Evolutionary conservation across 2,329 filamentous ascomycete genomes (phyloP).

Genomic region (Aspergillus fumigatiaffinis): DNA sequence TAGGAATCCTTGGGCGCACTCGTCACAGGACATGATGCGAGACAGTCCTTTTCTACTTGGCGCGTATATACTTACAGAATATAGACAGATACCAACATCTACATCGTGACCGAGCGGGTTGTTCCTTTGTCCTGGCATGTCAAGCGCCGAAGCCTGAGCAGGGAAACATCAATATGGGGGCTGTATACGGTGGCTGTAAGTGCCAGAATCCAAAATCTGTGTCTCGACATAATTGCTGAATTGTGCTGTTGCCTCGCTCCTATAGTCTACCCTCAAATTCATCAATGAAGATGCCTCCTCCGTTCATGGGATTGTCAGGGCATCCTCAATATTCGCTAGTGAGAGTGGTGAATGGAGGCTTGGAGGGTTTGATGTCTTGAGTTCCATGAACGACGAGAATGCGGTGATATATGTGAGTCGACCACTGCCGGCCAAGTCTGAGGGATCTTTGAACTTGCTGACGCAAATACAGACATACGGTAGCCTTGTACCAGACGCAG

Average conservation of each 20-base stretch:
- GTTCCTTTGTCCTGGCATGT: slow-evolving; percentile 86
- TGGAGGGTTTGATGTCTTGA: slow-evolving; percentile 87
- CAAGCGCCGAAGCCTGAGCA: slow-evolving; percentile 77
- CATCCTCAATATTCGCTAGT: slow-evolving; percentile 84
- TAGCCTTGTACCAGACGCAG: slow-evolving; percentile 79
- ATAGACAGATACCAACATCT: slow-evolving; percentile 89
- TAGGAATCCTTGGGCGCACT: slow-evolving; percentile 8
- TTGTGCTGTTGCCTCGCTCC: neutral
- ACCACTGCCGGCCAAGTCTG: neutral
- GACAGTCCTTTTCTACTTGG: too few species aligned
- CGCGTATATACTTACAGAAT: slow-evolving; percentile 10
- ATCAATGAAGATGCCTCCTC: slow-evolving; percentile 91
- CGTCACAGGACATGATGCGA: neutral
- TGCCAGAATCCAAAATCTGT: neutral
- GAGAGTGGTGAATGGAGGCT: slow-evolving; percentile 98
- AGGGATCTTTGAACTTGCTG: slow-evolving; percentile 6
- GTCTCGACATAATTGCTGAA: neutral
- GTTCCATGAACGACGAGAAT: slow-evolving; percentile 93
- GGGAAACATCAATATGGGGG: slow-evolving; percentile 97
- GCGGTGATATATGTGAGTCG: slow-evolving; percentile 74
- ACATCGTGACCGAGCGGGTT: slow-evolving; percentile 90
- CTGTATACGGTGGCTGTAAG: slow-evolving; percentile 76
- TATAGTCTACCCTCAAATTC: slow-evolving; percentile 83
- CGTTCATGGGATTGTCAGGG: slow-evolving; percentile 81
- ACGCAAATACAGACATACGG: slow-evolving; percentile 65